Evolutionary conservation across 2,329 filamentous ascomycete genomes (phyloP), one percentile per base, ranked within the genome.

Genomic region (Emergomyces africanus): DNA sequence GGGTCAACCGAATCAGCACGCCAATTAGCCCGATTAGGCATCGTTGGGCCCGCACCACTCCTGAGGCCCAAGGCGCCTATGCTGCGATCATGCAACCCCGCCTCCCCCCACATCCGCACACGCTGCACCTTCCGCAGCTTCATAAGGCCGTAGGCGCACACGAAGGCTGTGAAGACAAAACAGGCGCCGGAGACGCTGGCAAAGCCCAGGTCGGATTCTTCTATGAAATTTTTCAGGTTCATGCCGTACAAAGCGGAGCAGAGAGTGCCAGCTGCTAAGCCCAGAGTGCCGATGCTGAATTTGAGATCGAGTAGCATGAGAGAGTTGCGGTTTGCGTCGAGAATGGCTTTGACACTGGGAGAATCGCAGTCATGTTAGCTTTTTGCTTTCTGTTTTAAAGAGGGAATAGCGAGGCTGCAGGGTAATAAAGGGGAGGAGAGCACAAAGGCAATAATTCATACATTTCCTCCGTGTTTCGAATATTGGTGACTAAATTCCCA

Each of bases 211-310:
- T 89, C 83, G 1, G 88, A 91, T 71, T 97, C 92, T 77, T 99
- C 94, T 67, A 97, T 90, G 73, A 96, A 97, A 75, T 97, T 97
- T 71, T 96, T 95, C 64, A 99, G 78, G 77, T 99, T 99, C 91
- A 97, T 97, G 66, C 94, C 94, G 79, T 97, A 99, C n/a, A 99
- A 84, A n/a, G 91, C 91, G 9, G 94, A 95, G 67, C 96, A 82
- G 70, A 97, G 95, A 55, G 94, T 96, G 59, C 94, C 94, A 70
- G 91, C 90, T 58, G 90, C 92, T 54, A 97, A 84, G n/a, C 91
- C 90, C 4, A 99, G 83, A 0, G 94, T 97, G 60, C 90, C 89
- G 61, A 99, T 91, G 70, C 88, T 94, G 76, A 97, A 96, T 71
- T 95, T 96, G 66, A 99, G 85, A 64, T 97, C 94, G 37, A 97